These are phyloP conservation scores for Stachybotrys echinatus DNA, from an alignment of 2,329 filamentous ascomycete species.

Conservation along the genomic window DNA sequence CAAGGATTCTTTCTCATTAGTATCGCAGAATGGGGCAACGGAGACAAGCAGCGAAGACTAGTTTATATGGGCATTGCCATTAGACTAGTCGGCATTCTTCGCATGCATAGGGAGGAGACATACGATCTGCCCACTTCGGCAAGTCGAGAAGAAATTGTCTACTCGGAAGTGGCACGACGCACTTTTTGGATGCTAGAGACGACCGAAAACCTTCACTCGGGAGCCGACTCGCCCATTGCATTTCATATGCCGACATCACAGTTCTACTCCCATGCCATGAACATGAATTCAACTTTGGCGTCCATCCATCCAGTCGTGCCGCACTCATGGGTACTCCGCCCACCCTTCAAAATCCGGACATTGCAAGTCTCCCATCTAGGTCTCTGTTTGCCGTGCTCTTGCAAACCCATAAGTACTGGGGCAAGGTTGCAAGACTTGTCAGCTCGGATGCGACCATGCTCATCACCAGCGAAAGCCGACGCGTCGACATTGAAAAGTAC, in stretches of 20 bases:
- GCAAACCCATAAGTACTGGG: not conserved
- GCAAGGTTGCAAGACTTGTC: not conserved
- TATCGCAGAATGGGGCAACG: conserved; percentile 27
- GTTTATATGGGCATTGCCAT: conserved; percentile 15
- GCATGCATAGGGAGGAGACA: conserved; percentile 1
- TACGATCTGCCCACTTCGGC: not conserved
- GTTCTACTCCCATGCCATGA: conserved; percentile 1
- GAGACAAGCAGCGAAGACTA: conserved; percentile 21
- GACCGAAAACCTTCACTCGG: not conserved
- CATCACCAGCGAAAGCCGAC: not conserved
- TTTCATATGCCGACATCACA: not conserved
- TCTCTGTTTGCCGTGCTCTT: not conserved
- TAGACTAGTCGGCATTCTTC: not conserved
- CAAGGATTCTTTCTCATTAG: conserved; percentile 25
- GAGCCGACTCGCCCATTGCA: not conserved
- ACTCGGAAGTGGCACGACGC: not conserved
- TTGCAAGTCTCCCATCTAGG: not conserved
- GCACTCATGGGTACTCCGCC: not conserved
- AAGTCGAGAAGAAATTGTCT: not conserved
- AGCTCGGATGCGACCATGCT: not conserved
- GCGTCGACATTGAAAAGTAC: not conserved
- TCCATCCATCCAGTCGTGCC: not conserved
- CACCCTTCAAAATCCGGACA: not conserved
- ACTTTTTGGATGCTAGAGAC: conserved; percentile 1
- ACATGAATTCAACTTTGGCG: not conserved